Evolutionary conservation across 1,139 yeast genomes (phyloP).

Genomic region (Yamadazyma conglobata): DNA sequence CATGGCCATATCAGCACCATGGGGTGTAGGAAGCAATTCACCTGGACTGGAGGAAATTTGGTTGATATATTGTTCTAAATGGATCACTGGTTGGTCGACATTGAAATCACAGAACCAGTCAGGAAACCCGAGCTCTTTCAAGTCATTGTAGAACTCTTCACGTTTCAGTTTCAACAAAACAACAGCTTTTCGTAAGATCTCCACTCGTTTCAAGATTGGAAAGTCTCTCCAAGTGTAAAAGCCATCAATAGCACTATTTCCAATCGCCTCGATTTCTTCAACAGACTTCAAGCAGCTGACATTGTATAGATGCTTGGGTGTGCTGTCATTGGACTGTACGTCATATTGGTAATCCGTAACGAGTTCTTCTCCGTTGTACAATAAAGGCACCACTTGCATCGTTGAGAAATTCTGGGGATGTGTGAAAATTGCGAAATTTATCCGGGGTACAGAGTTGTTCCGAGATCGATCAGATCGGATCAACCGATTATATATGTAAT

Average conservation of each 20-base stretch:
- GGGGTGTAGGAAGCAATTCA: slow-evolving; percentile 16
- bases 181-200: slow-evolving; percentile 20
- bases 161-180: slow-evolving; percentile 15
- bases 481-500: too few relatives aligned
- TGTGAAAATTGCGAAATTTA: slow-evolving; percentile 2
- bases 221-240: slow-evolving; percentile 25
- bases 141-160: slow-evolving; percentile 21
- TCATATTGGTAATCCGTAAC: slow-evolving; percentile 6
- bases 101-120: slow-evolving; percentile 35
- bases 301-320: slow-evolving; percentile 2
- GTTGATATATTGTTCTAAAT: slow-evolving; percentile 22
- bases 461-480: too few relatives aligned
- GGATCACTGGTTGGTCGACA: slow-evolving; percentile 23
- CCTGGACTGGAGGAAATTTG: slow-evolving; percentile 24
- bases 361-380: slow-evolving; percentile 19
- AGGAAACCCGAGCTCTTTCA: slow-evolving; percentile 36
- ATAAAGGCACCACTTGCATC: too few relatives aligned
- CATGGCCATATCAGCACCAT: slow-evolving; percentile 24
- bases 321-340: slow-evolving; percentile 5
- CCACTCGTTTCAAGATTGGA: slow-evolving; percentile 16
- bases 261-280: slow-evolving; percentile 10
- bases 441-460: too few relatives aligned
- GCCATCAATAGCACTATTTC: slow-evolving; percentile 23
- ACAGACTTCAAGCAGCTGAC: slow-evolving; percentile 9
- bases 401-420: not conserved